Percentiles rank a stretch among this genome's conserved stretches.
phyloP scores from a whole-genome alignment of 495 filamentous ascomycete genomes.

The Aspergillus steynii region DNA sequence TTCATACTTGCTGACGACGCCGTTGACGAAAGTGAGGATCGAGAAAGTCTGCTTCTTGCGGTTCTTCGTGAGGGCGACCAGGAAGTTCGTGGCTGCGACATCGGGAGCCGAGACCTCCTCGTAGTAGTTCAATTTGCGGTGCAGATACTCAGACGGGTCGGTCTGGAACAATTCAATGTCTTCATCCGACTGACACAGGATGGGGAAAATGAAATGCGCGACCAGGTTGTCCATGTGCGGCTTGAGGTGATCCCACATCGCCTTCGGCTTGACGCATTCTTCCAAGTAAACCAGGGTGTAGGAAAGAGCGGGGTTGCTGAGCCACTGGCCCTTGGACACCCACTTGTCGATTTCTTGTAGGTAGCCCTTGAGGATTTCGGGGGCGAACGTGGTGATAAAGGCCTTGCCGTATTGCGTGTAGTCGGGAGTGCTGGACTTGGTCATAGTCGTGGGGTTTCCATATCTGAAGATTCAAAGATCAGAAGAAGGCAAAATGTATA shows the following conservation, averaged over 20 bases:
- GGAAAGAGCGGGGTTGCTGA: conserved; percentile 89
- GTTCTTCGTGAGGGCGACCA: conserved; percentile 90
- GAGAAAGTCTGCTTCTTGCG: conserved; percentile 95
- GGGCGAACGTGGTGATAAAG: conserved; percentile 89
- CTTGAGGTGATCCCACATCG: conserved; percentile 92
- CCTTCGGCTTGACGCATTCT: conserved; percentile 95
- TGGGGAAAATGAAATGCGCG: conserved; percentile 90
- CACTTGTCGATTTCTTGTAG: conserved; percentile 92
- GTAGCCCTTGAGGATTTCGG: conserved; percentile 92
- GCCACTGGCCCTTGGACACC: conserved; percentile 91
- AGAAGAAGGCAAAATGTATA: conserved; percentile 11
- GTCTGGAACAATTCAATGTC: conserved; percentile 92
- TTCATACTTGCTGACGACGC: conserved; percentile 88
- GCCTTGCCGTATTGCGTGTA: conserved; percentile 79
- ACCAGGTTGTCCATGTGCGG: conserved; percentile 90
- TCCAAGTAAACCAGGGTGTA: conserved; percentile 92
- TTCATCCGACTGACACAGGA: conserved; percentile 88
- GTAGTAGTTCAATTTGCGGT: conserved; percentile 95
- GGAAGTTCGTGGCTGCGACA: conserved; percentile 93
- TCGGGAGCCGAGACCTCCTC: conserved; percentile 96
- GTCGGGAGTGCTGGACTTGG: conserved; percentile 66
- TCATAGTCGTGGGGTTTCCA: conserved; percentile 74
- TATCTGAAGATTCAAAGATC: conserved; percentile 57
- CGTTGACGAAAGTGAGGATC: conserved; percentile 90
- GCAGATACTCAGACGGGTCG: conserved; percentile 93